Evolutionary conservation across 768 basidiomycete species (phyloP), one percentile per base, ranked within the genome.

Genomic region (Scleroderma citrinum): DNA sequence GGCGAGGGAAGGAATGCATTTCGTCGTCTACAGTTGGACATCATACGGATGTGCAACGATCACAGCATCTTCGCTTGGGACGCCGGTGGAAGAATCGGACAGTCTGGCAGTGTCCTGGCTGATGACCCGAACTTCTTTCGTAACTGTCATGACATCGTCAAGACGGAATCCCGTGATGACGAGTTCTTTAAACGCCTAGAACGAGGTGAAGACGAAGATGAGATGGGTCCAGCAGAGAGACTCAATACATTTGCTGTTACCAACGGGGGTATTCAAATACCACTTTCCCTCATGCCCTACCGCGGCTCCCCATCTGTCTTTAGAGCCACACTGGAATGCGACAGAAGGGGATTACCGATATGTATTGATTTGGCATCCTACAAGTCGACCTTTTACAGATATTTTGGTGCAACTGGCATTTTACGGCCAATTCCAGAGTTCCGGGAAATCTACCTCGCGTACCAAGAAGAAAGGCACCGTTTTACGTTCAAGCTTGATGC

Each of bases 1-100:
- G 56, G 56, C 16, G 55, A 53, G 41, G 56, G 57, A 34, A 34
- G 14, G 23, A 35, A 50, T n/a, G 49, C 49, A 16, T 50, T 50
- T 31, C 46, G 20, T n/a, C 47, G 49, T 26, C 49, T 50, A 13
- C 20, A 47, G 12, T 35, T 47, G n/a, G 49, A 46, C 13, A 46
- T 50, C 45, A 32, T 50, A n/a, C 49, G 46, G 13, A 31, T 31
- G 16, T 30, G 23, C 3, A 44, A 37, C 23, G 31, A 51, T 26
- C 39, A 21, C 24, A 37, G 35, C 11, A 37, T 51, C 36, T 44
- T 51, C 10, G 47, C 48, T 16, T 51, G 50, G 50, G 30, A 39
- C 19, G 6, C 38, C 17, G 38, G 17, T 10, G 38, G 17, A 7
- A 39, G 7, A 12, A 39, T 19, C 20, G 14, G 38, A 17, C 17